Evolutionary conservation across 2,329 filamentous ascomycete genomes (phyloP).

Genomic region (Scedosporium apiospermum): DNA sequence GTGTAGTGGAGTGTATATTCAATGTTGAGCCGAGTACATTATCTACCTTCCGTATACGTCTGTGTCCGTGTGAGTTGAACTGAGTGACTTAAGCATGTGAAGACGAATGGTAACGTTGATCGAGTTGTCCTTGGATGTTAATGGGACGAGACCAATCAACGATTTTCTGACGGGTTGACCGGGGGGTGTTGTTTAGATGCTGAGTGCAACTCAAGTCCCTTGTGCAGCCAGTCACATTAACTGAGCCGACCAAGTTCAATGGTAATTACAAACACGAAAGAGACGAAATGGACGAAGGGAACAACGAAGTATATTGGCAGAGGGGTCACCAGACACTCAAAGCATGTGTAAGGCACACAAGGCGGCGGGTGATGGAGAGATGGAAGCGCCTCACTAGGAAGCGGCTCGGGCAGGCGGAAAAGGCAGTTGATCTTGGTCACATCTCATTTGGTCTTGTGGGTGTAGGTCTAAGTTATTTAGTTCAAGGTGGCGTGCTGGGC

Average conservation of each 20-base stretch:
- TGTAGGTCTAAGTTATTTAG: too few species aligned
- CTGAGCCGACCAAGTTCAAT: too few species aligned
- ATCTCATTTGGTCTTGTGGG: neutral
- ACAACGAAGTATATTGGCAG: neutral
- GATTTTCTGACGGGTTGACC: too few species aligned
- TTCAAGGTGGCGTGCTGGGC: neutral
- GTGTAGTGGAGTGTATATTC: neutral
- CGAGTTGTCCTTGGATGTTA: too few species aligned
- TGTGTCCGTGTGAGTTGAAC: too few species aligned
- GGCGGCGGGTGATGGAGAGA: neutral
- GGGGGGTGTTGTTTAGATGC: too few species aligned
- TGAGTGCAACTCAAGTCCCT: too few species aligned
- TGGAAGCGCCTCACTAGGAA: neutral
- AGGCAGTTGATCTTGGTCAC: neutral
- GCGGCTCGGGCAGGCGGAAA: conserved; percentile 4
- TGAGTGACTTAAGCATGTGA: too few species aligned
- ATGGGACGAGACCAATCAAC: too few species aligned
- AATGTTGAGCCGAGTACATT: neutral
- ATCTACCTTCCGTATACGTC: neutral
- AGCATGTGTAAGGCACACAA: neutral
- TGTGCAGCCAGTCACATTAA: too few species aligned
- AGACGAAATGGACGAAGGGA: neutral
- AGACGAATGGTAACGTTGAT: too few species aligned
- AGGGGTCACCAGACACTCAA: neutral
- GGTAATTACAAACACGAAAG: too few species aligned